A percentile compares a stretch with the other conserved stretches of the same genome.
These are phyloP conservation scores for Afroboletus lepidellus DNA, from an alignment of 1,284 basidiomycete species.

Conservation along the genomic window DNA sequence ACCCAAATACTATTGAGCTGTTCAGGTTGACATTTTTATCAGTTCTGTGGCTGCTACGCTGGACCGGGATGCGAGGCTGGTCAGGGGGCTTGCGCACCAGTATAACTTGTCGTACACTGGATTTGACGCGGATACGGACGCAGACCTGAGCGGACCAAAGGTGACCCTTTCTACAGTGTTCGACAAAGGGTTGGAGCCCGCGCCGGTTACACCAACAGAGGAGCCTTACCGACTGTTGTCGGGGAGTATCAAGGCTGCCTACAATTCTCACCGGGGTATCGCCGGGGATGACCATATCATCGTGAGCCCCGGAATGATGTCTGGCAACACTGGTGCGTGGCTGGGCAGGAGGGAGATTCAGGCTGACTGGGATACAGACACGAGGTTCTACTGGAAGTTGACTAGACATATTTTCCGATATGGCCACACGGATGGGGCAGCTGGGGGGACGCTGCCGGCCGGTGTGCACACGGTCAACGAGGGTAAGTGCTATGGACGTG, in stretches of 20 bases:
- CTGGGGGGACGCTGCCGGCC: slow-evolving; percentile 31
- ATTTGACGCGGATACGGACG: slow-evolving; percentile 34
- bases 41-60: slow-evolving; percentile 46
- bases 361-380: slow-evolving; percentile 35
- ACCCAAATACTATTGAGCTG: slow-evolving; percentile 15
- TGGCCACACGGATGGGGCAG: slow-evolving; percentile 35
- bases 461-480: slow-evolving; percentile 56
- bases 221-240: slow-evolving; percentile 49
- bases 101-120: slow-evolving; percentile 48
- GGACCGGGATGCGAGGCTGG: slow-evolving; percentile 40
- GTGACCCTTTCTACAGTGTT: slow-evolving; percentile 42
- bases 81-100: slow-evolving; percentile 43
- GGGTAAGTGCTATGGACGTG: slow-evolving; percentile 8
- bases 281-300: slow-evolving; percentile 35
- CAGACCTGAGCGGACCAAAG: slow-evolving; percentile 12
- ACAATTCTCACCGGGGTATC: slow-evolving; percentile 37
- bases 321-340: slow-evolving; percentile 35
- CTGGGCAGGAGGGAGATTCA: not conserved
- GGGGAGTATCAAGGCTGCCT: slow-evolving; percentile 49
- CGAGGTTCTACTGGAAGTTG: slow-evolving; percentile 47
- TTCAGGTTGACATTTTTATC: slow-evolving; percentile 1
- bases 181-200: slow-evolving; percentile 46
- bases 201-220: slow-evolving; percentile 51
- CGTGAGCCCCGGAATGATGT: slow-evolving; percentile 55
- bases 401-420: slow-evolving; percentile 52